Conservation (phyloP, 768 basidiomycete species). For the Artomyces pyxidatus region DNA sequence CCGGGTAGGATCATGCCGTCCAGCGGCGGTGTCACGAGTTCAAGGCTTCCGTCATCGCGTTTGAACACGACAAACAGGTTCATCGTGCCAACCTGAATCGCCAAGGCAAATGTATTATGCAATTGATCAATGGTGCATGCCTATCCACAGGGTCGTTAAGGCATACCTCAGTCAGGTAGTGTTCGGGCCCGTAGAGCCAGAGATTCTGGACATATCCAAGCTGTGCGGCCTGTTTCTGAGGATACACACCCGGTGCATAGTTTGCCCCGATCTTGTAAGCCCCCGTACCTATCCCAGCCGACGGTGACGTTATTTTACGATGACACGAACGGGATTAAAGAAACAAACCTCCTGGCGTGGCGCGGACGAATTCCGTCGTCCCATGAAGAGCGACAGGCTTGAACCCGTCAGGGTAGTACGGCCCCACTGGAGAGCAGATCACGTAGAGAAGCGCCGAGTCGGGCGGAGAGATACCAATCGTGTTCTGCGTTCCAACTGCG, state of each 20-base stretch:
- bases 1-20: slow-evolving; percentile 36
- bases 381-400: slow-evolving; percentile 50
- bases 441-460: slow-evolving; percentile 40
- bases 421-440: slow-evolving; percentile 38
- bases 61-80: slow-evolving; percentile 68
- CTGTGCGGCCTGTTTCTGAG: slow-evolving; percentile 56
- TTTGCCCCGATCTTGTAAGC: slow-evolving; percentile 56
- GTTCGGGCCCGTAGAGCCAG: slow-evolving; percentile 65
- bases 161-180: slow-evolving; percentile 42
- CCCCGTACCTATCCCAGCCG: slow-evolving; percentile 42
- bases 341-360: slow-evolving; percentile 69
- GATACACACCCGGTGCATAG: slow-evolving; percentile 52
- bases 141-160: slow-evolving; percentile 22
- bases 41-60: slow-evolving; percentile 41
- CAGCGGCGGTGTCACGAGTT: slow-evolving; percentile 16
- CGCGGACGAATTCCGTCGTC: slow-evolving; percentile 76
- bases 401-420: slow-evolving; percentile 42
- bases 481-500: slow-evolving; percentile 38
- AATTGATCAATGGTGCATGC: not conserved
- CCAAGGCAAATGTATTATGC: slow-evolving; percentile 27
- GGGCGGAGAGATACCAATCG: slow-evolving; percentile 41
- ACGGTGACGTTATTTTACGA: too few relatives aligned
- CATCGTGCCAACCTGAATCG: slow-evolving; percentile 65
- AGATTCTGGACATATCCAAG: slow-evolving; percentile 72
- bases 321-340: too few relatives aligned